Evolutionary conservation across 345 rosid species (phyloP).

Genomic region (Triadica sebifera): DNA sequence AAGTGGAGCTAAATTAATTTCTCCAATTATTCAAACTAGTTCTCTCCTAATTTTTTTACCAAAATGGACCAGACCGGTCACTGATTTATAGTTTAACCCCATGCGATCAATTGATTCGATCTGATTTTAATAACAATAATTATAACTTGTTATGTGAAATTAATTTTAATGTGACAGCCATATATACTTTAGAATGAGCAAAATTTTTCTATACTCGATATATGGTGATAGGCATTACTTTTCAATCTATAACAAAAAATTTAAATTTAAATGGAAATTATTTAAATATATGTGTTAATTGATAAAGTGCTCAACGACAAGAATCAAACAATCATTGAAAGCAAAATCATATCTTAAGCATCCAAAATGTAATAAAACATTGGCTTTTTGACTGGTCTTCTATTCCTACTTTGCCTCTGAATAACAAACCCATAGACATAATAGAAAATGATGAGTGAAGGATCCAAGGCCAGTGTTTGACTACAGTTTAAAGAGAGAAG

Average conservation of each 20-base stretch:
- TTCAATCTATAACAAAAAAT: too few relatives aligned
- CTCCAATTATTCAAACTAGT: too few relatives aligned
- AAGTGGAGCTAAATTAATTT: too few relatives aligned
- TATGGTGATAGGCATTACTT: too few relatives aligned
- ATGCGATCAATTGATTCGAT: too few relatives aligned
- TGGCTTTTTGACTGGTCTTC: constrained; percentile 52
- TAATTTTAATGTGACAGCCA: neutral
- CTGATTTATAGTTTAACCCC: too few relatives aligned
- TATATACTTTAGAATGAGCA: too few relatives aligned
- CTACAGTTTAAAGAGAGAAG: constrained; percentile 19
- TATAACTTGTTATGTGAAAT: too few relatives aligned
- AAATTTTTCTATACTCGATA: too few relatives aligned
- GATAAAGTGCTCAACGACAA: constrained; percentile 18
- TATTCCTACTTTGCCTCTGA: constrained; percentile 5
- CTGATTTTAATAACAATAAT: too few relatives aligned
- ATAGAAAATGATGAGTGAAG: constrained; percentile 32
- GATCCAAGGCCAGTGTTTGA: constrained; percentile 32
- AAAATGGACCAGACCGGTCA: too few relatives aligned
- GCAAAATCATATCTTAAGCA: constrained; percentile 25
- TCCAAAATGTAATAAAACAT: constrained; percentile 20
- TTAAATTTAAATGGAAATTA: neutral
- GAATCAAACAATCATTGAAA: constrained; percentile 32
- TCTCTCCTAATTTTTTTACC: too few relatives aligned
- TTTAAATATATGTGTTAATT: neutral
- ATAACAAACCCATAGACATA: neutral